Conservation (phyloP, 2,329 filamentous ascomycete species). For the Penicillium sumatraense region DNA sequence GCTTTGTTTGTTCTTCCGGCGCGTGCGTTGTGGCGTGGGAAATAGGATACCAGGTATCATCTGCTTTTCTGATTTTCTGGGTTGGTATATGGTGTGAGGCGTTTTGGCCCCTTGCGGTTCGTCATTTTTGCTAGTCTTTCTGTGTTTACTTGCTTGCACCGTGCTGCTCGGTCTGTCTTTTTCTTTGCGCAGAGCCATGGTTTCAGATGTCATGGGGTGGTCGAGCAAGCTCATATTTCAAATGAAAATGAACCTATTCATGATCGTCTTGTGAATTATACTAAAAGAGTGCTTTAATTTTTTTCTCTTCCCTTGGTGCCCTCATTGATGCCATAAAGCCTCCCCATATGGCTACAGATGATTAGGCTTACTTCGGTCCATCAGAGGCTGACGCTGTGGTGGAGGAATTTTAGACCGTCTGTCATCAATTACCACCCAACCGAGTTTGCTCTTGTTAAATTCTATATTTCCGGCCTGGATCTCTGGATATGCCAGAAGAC, state of each 20-base stretch:
- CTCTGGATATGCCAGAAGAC: no score
- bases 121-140: background rate
- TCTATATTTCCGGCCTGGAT: no score
- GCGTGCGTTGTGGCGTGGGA: slow-evolving; percentile 12
- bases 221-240: background rate
- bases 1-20: slow-evolving; percentile 6
- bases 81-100: slow-evolving; percentile 2
- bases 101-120: background rate
- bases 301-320: no score
- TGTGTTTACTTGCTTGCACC: background rate
- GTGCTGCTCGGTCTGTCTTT: background rate
- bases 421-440: no score
- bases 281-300: background rate
- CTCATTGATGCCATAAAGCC: no score
- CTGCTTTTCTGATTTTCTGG: background rate
- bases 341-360: no score
- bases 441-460: no score
- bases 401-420: no score
- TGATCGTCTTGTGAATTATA: background rate
- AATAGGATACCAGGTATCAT: slow-evolving; percentile 10
- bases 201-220: background rate
- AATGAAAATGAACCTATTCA: background rate
- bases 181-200: background rate
- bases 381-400: no score
- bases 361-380: no score